Conservation (phyloP, 345 rosid species). For the Hibiscus syriacus region DNA sequence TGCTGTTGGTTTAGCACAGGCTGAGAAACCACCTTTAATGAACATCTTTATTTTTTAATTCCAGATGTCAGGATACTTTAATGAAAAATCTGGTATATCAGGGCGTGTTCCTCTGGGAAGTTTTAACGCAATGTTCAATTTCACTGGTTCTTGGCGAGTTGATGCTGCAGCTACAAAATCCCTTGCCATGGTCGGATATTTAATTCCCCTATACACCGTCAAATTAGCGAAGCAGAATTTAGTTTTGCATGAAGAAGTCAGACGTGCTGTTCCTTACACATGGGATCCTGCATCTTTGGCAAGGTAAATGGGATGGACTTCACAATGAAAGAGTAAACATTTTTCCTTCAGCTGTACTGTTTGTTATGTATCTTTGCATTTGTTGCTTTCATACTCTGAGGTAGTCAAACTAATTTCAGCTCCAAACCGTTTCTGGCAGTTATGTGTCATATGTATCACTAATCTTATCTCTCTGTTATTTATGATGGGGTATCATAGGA, state of each 20-base stretch:
- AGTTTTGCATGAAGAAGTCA: constrained; percentile 52
- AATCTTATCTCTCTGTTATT: neutral
- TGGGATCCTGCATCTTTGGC: constrained; percentile 99
- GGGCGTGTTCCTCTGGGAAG: constrained; percentile 84
- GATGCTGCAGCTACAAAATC: constrained; percentile 95
- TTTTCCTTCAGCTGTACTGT: neutral
- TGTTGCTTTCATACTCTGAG: neutral
- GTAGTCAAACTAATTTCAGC: neutral
- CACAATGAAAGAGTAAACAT: neutral
- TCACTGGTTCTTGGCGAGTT: constrained; percentile 87
- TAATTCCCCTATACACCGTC: constrained; percentile 60
- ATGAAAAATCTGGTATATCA: constrained; percentile 59
- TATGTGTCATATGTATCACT: neutral
- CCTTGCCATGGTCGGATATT: constrained; percentile 80
- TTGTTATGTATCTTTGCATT: neutral
- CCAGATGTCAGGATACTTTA: constrained; percentile 83
- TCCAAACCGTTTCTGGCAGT: neutral
- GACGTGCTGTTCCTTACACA: constrained; percentile 74
- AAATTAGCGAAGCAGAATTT: constrained; percentile 45
- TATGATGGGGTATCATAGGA: neutral
- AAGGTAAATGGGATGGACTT: constrained; percentile 31
- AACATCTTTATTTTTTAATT: constrained; percentile 19
- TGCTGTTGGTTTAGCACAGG: neutral
- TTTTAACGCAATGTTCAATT: constrained; percentile 94
- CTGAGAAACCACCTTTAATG: constrained; percentile 1